Percentiles rank a stretch among this genome's conserved stretches.
These are phyloP conservation scores for Claviceps citrina DNA, from an alignment of 2,329 filamentous ascomycete species.

Conservation along the genomic window DNA sequence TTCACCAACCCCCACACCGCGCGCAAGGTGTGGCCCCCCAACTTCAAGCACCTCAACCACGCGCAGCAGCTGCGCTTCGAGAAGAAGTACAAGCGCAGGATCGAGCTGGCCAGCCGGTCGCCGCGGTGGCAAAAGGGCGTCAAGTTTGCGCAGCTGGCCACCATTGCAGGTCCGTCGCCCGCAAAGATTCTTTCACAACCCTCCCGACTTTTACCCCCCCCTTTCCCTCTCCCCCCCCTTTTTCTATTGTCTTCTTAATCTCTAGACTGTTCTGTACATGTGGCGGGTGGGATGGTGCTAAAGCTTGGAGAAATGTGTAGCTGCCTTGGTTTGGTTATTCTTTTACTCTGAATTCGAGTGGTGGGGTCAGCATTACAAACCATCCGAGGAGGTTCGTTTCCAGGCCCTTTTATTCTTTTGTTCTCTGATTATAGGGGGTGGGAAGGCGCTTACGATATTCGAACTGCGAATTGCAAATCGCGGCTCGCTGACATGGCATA, in stretches of 20 bases:
- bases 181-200: slow-evolving; percentile 19
- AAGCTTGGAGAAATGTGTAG: slow-evolving; percentile 9
- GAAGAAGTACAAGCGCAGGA: slow-evolving; percentile 59
- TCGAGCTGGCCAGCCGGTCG: slow-evolving; percentile 43
- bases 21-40: slow-evolving; percentile 64
- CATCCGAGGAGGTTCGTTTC: slow-evolving; percentile 23
- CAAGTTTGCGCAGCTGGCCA: slow-evolving; percentile 47
- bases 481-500: slow-evolving; percentile 1
- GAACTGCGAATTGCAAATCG: too few relatives aligned
- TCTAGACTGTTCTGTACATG: too few relatives aligned
- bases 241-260: background rate
- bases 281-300: too few relatives aligned
- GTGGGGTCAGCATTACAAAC: slow-evolving; percentile 27
- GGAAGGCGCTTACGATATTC: too few relatives aligned
- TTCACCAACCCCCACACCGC: slow-evolving; percentile 45
- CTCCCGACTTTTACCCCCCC: too few relatives aligned
- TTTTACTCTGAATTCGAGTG: slow-evolving; percentile 30
- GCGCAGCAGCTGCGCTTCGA: slow-evolving; percentile 68
- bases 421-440: too few relatives aligned
- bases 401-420: background rate
- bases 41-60: slow-evolving; percentile 51
- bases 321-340: slow-evolving; percentile 22
- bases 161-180: slow-evolving; percentile 35
- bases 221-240: background rate
- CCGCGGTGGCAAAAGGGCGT: slow-evolving; percentile 50